Conservation (phyloP, 768 basidiomycete genomes). For the Mycena leptocephala region DNA sequence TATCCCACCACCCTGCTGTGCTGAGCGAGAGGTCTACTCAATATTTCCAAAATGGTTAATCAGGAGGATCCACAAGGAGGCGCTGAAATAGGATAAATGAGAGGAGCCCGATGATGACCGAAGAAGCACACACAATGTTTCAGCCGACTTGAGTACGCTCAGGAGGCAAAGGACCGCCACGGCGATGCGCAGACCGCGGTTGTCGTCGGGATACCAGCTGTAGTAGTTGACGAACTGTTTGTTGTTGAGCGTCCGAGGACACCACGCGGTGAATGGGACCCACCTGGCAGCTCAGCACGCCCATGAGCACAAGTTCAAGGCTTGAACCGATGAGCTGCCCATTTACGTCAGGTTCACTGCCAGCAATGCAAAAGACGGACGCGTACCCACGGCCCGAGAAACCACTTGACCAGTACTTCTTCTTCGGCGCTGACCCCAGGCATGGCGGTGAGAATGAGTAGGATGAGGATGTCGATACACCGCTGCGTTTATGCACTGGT, state of each 20-base stretch:
- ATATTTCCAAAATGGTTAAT: not conserved
- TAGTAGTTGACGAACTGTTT: constrained; percentile 13
- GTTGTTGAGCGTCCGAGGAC: not conserved
- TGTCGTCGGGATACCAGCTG: constrained; percentile 11
- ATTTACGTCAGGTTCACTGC: not conserved
- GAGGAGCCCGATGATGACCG: not conserved
- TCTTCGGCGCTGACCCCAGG: not conserved
- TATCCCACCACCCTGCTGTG: not conserved
- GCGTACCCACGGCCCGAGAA: constrained; percentile 26
- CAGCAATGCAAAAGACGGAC: not conserved
- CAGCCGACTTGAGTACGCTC: constrained; percentile 7
- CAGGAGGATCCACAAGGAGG: not conserved
- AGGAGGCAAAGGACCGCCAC: constrained; percentile 6
- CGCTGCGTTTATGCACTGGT: no score
- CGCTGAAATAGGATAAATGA: not conserved
- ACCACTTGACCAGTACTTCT: not conserved
- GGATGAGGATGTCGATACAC: no score
- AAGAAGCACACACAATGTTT: constrained; percentile 13
- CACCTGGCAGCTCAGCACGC: constrained; percentile 17
- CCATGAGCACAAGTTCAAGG: constrained; percentile 11
- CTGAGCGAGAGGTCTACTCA: not conserved
- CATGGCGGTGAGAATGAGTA: constrained; percentile 3
- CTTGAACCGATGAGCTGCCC: constrained; percentile 17
- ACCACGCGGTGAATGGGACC: not conserved
- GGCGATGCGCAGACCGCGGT: not conserved